A percentile compares a stretch with the other conserved stretches of the same genome.
These are phyloP conservation scores for Tuber calosporum DNA, from an alignment of 495 filamentous ascomycete genomes.

Conservation along the genomic window DNA sequence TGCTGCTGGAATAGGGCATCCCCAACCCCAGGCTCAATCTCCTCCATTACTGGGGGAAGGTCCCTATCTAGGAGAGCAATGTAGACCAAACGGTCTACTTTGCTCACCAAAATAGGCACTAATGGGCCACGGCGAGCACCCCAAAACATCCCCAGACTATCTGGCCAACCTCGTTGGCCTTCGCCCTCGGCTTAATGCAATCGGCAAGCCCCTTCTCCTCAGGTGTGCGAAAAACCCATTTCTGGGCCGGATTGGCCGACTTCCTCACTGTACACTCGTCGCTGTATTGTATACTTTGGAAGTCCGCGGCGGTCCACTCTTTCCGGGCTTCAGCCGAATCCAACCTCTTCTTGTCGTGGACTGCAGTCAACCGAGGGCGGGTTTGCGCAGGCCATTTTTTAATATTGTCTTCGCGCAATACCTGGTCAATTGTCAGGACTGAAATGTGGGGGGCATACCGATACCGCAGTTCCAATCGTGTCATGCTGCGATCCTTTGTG, in stretches of 20 bases:
- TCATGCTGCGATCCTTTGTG: neutral
- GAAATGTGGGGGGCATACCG: neutral
- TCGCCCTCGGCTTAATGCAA: neutral
- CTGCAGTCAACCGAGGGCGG: neutral
- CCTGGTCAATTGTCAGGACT: neutral
- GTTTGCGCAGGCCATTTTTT: conserved; percentile 1
- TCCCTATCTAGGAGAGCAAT: neutral
- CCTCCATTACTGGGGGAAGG: neutral
- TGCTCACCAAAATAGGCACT: neutral
- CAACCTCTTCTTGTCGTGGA: neutral
- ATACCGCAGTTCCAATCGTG: conserved; percentile 6
- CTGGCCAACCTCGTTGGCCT: neutral
- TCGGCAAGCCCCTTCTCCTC: conserved; percentile 12
- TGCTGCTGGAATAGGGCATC: conserved; percentile 17
- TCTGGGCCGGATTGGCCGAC: neutral
- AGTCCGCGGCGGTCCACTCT: neutral
- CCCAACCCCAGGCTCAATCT: neutral
- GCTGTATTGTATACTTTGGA: neutral
- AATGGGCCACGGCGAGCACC: neutral
- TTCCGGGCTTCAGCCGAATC: neutral
- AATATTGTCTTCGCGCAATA: neutral
- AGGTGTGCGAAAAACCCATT: conserved; percentile 13
- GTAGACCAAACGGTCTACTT: neutral
- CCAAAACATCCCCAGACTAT: conserved; percentile 18
- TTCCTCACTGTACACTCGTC: too few species aligned